A percentile compares a stretch with the other conserved stretches of the same genome.
Conservation (phyloP, 2,329 filamentous ascomycete genomes). For the Rasamsonia emersonii region DNA sequence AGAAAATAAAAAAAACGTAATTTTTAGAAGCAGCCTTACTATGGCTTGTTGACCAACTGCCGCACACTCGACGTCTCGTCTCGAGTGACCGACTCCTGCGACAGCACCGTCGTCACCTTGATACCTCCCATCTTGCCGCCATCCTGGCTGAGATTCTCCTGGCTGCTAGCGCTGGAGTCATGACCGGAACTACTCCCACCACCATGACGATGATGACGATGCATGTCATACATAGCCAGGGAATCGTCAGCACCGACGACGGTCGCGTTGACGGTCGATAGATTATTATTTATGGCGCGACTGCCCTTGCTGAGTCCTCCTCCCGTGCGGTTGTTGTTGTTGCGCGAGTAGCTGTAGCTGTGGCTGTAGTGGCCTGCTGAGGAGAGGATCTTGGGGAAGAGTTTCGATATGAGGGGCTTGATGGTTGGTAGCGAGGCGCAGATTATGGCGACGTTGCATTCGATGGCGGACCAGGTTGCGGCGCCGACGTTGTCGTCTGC, state of each 20-base stretch:
- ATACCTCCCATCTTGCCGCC: slow-evolving; percentile 2
- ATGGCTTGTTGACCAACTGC: too few species aligned
- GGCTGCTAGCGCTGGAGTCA: neutral
- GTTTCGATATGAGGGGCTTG: slow-evolving; percentile 17
- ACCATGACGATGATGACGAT: neutral
- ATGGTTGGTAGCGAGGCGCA: slow-evolving; percentile 22
- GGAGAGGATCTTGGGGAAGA: slow-evolving; percentile 16
- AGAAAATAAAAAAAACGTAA: too few species aligned
- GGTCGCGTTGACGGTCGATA: too few species aligned
- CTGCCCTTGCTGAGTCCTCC: too few species aligned
- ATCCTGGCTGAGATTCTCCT: neutral
- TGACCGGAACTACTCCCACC: neutral
- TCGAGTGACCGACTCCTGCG: slow-evolving; percentile 1
- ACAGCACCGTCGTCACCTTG: slow-evolving; percentile 3
- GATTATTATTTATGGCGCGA: too few species aligned
- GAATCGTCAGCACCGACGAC: too few species aligned
- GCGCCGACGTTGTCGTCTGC: slow-evolving; percentile 13
- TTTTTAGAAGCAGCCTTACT: too few species aligned
- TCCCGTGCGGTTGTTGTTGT: neutral
- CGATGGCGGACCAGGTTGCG: slow-evolving; percentile 28
- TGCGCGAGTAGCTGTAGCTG: too few species aligned
- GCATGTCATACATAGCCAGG: too few species aligned
- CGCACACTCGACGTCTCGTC: slow-evolving; percentile 1
- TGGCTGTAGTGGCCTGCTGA: neutral
- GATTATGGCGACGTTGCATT: slow-evolving; percentile 22